These are phyloP conservation scores for Pleurozium schreberi DNA, from an alignment of 225 moss, liverwort and hornwort genomes.

Conservation along the genomic window DNA sequence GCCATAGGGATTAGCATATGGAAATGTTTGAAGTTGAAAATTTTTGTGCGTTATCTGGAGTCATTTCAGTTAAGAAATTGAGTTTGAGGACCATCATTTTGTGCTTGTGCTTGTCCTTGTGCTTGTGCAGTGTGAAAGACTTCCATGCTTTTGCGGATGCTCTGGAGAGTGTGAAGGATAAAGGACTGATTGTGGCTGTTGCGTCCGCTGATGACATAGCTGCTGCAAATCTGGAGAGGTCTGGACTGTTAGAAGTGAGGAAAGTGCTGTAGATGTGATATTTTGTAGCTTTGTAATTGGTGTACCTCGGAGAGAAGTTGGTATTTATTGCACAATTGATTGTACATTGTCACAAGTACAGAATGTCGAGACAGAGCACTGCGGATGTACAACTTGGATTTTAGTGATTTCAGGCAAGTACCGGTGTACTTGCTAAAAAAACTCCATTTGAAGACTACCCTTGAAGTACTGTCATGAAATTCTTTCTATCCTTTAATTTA, in stretches of 20 bases:
- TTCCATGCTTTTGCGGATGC: slow-evolving; percentile 71
- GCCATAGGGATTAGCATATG: neutral
- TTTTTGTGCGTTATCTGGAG: neutral
- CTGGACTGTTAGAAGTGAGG: slow-evolving; percentile 77
- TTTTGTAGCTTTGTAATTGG: neutral
- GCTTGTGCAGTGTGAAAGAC: slow-evolving; percentile 72
- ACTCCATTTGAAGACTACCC: too few relatives aligned
- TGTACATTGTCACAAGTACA: neutral
- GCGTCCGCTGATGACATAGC: slow-evolving; percentile 84
- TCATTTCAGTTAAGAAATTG: neutral
- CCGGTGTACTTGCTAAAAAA: neutral
- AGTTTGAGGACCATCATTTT: neutral
- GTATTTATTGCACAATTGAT: neutral
- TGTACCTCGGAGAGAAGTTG: neutral
- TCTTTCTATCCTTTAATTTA: neutral
- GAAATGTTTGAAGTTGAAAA: neutral
- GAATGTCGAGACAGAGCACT: neutral
- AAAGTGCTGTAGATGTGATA: slow-evolving; percentile 58
- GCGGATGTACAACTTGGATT: neutral
- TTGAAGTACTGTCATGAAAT: neutral
- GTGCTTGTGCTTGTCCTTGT: too few relatives aligned
- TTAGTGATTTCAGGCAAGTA: neutral
- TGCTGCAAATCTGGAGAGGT: slow-evolving; percentile 69
- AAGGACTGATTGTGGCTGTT: slow-evolving; percentile 78
- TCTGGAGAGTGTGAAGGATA: slow-evolving; percentile 75